Percentiles rank a stretch among this genome's conserved stretches.
Evolutionary conservation across 75 land plant species (phyloP).

Genomic region (Pinus taeda): DNA sequence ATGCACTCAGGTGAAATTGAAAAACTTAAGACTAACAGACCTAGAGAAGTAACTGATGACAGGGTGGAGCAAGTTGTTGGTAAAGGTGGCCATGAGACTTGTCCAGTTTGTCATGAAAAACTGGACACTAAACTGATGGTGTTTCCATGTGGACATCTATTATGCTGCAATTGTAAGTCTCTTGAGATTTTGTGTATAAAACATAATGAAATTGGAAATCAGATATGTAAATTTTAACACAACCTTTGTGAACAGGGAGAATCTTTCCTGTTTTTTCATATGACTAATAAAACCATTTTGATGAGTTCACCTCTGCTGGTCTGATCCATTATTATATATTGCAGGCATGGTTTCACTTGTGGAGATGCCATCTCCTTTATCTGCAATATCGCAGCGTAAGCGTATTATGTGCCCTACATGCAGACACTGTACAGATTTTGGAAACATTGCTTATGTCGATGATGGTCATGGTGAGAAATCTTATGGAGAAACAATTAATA

Average conservation of each 20-base stretch:
- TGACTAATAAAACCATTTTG: background rate
- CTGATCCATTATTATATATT: slow-evolving; percentile 6
- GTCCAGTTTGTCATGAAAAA: slow-evolving; percentile 95
- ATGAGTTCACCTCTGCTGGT: background rate
- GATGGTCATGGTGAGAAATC: slow-evolving; percentile 33
- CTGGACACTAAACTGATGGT: slow-evolving; percentile 80
- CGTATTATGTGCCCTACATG: slow-evolving; percentile 89
- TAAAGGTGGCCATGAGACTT: slow-evolving; percentile 44
- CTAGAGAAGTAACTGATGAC: background rate
- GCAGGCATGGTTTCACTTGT: slow-evolving; percentile 62
- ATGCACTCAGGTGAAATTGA: slow-evolving; percentile 4
- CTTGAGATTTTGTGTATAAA: background rate
- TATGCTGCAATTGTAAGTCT: slow-evolving; percentile 90
- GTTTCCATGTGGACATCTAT: slow-evolving; percentile 91
- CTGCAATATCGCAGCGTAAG: slow-evolving; percentile 24
- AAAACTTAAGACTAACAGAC: background rate
- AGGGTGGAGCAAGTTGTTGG: slow-evolving; percentile 8
- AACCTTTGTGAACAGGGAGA: background rate
- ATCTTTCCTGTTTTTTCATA: background rate
- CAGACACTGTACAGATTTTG: slow-evolving; percentile 63
- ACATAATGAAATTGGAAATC: background rate
- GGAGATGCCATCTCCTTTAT: slow-evolving; percentile 27
- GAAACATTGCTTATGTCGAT: slow-evolving; percentile 73
- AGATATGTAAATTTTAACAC: background rate
- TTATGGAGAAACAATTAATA: slow-evolving; percentile 6